Percentiles rank a stretch among this genome's conserved stretches.
Conservation (phyloP, 169 alveolate species). For the Plasmodium fragile region DNA sequence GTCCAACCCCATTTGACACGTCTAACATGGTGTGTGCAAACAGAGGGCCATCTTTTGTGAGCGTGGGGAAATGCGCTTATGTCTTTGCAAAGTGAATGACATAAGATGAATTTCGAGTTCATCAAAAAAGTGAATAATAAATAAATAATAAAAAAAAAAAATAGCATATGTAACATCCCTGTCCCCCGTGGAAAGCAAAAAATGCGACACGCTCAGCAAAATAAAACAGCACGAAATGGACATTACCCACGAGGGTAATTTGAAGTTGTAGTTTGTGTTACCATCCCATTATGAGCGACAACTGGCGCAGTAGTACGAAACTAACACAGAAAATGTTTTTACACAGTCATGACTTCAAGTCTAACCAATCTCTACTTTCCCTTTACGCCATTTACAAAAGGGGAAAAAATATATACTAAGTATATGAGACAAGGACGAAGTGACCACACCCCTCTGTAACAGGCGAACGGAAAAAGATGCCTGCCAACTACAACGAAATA, state of each 20-base stretch:
- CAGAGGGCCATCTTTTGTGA: background rate
- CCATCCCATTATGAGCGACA: too few species aligned
- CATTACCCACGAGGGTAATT: too few species aligned
- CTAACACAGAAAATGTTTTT: background rate
- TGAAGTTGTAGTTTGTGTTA: too few species aligned
- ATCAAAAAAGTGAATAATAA: background rate
- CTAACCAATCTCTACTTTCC: background rate
- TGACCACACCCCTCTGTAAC: background rate
- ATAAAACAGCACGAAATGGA: too few species aligned
- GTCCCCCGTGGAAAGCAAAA: background rate
- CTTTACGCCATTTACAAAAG: background rate
- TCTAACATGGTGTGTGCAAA: background rate
- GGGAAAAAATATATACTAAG: background rate
- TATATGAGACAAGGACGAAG: background rate
- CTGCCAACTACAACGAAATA: constrained; percentile 71
- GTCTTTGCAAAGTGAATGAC: background rate
- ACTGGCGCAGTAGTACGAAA: background rate
- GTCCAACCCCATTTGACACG: background rate
- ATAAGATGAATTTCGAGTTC: background rate
- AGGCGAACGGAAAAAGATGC: constrained; percentile 38
- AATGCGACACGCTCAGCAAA: background rate
- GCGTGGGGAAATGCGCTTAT: background rate
- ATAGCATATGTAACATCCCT: background rate
- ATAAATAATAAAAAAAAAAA: too few species aligned
- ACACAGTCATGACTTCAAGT: background rate